Percentiles rank a stretch among this genome's conserved stretches.
Evolutionary conservation across 1,284 basidiomycete species (phyloP).

Genomic region (Boletus austroedulis): DNA sequence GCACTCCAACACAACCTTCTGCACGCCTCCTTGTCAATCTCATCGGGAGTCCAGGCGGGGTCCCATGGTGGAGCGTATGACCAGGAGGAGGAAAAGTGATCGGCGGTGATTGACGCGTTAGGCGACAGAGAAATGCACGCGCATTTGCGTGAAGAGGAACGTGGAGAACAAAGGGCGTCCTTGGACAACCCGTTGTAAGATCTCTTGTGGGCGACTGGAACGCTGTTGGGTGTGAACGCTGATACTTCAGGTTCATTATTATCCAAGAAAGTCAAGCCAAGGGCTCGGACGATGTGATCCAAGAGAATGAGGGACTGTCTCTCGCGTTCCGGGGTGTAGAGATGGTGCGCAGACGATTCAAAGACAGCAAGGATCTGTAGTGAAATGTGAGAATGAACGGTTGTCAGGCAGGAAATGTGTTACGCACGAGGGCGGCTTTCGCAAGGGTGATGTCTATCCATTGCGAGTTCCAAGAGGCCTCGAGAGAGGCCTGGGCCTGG

Average conservation of each 20-base stretch:
- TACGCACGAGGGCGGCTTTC: constrained; percentile 71
- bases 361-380: constrained; percentile 67
- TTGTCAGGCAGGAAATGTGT: background rate
- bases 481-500: constrained; percentile 52
- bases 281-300: constrained; percentile 57
- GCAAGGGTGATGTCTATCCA: constrained; percentile 63
- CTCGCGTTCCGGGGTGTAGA: constrained; percentile 54
- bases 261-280: constrained; percentile 58
- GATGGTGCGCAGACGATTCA: constrained; percentile 69
- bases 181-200: constrained; percentile 30
- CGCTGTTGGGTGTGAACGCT: constrained; percentile 46
- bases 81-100: constrained; percentile 44
- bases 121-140: constrained; percentile 46
- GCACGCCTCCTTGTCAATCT: constrained; percentile 64
- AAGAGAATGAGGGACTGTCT: constrained; percentile 52
- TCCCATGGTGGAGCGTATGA: constrained; percentile 61
- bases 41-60: constrained; percentile 47
- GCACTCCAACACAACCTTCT: constrained; percentile 73
- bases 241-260: constrained; percentile 51
- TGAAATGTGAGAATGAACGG: constrained; percentile 1
- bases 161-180: constrained; percentile 29
- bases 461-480: constrained; percentile 48
- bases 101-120: constrained; percentile 39
- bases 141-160: constrained; percentile 41
- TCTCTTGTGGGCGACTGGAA: constrained; percentile 45